A percentile compares a stretch with the other conserved stretches of the same genome.
Conservation (phyloP, 305 asterid species). For the Withania somnifera region DNA sequence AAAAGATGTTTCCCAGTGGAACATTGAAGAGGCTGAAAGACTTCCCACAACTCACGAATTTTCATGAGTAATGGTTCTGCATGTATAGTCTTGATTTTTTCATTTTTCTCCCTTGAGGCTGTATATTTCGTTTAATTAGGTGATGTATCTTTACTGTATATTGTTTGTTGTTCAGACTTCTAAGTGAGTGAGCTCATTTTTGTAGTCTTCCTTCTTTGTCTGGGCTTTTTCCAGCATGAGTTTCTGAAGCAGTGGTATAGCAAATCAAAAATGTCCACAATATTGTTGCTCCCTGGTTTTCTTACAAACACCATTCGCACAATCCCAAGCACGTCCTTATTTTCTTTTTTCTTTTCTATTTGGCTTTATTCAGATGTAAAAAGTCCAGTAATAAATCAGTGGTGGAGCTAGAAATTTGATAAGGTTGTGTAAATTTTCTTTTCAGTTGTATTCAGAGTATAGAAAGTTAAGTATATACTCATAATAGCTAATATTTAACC, state of each 20-base stretch:
- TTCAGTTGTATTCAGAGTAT: no score
- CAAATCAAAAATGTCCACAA: neutral
- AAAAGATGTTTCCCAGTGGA: neutral
- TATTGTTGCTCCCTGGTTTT: neutral
- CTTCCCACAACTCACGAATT: neutral
- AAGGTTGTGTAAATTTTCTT: no score
- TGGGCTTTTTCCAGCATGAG: neutral
- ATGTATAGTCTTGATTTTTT: constrained; percentile 33
- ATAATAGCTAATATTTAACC: no score
- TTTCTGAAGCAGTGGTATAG: constrained; percentile 1
- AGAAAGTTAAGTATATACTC: no score
- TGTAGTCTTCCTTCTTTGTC: neutral
- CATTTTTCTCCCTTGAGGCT: constrained; percentile 6
- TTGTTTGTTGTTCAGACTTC: constrained; percentile 1
- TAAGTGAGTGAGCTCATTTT: constrained; percentile 1
- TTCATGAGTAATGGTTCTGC: constrained; percentile 6
- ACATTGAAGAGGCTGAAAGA: constrained; percentile 3
- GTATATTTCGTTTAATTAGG: neutral
- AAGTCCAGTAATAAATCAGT: neutral
- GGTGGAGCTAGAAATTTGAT: no score
- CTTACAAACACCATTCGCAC: neutral
- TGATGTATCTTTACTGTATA: constrained; percentile 4
- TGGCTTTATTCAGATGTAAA: neutral
- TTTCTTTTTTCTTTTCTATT: neutral
- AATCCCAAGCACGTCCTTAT: neutral